Conservation (phyloP, 2,329 filamentous ascomycete species). For the Xenosphaeropsis pyriputrescens region DNA sequence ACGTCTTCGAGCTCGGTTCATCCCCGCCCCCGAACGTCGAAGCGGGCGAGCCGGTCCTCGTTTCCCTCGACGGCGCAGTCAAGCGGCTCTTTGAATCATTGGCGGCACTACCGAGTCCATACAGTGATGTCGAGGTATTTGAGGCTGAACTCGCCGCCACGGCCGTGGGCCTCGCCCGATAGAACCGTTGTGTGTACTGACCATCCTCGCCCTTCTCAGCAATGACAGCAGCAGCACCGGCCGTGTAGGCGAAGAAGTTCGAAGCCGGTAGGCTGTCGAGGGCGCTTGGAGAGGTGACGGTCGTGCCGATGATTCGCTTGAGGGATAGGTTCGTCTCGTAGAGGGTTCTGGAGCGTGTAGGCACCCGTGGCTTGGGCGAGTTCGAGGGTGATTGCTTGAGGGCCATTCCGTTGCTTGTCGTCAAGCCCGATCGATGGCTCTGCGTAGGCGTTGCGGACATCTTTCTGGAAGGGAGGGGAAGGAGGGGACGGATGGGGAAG, state of each 20-base stretch:
- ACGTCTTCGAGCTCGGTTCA: conserved; percentile 51
- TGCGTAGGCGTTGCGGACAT: conserved; percentile 20
- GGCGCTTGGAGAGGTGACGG: conserved; percentile 68
- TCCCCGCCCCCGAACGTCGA: conserved; percentile 28
- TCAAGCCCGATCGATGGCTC: conserved; percentile 10
- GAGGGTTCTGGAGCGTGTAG: conserved; percentile 28
- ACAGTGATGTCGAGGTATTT: conserved; percentile 39
- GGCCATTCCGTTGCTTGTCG: conserved; percentile 15
- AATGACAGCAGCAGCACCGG: conserved; percentile 85
- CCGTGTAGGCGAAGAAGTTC: conserved; percentile 70
- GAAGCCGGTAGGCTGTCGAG: conserved; percentile 68
- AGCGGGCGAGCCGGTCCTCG: conserved; percentile 19
- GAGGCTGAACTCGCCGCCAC: conserved; percentile 42
- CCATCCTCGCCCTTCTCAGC: conserved; percentile 59
- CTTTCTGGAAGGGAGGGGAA: conserved; percentile 2
- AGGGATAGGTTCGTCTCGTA: conserved; percentile 53
- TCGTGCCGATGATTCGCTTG: conserved; percentile 80
- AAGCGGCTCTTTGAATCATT: conserved; percentile 47
- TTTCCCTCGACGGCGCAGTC: conserved; percentile 32
- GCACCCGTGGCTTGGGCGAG: conserved; percentile 52
- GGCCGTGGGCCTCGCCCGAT: conserved; percentile 68
- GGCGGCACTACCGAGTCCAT: conserved; percentile 37
- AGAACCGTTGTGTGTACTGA: conserved; percentile 67
- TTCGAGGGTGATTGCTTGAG: conserved; percentile 63
- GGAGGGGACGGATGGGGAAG: no score